Base-by-base conservation (phyloP, 306 rosid species). In the Rosa lucieae region DNA sequence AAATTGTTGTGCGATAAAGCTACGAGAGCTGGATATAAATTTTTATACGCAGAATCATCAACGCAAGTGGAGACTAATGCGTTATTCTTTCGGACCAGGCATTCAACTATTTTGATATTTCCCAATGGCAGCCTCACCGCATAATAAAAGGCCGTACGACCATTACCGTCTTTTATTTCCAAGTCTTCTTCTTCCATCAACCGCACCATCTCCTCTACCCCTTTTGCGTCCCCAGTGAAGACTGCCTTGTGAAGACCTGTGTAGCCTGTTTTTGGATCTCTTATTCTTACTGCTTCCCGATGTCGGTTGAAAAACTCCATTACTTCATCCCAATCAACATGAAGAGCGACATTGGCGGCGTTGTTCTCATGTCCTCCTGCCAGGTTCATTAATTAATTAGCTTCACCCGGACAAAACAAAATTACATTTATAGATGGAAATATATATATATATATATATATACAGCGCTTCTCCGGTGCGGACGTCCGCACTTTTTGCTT, bases 191-290 rank as follows among this genome's bases (percentile, higher is more conserved):
- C 58, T 15, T 52, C 8, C 58, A 17, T 4, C 8, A 52, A 52
- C 21, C 17, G 58, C 58, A 52, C 8, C 21, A 52, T 15, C 58
- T 15, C 21, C 21, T 52, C 21, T 14, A 52, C 58, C 58, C 1
- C 2, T 21, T 52, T 1, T 18, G 8, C 8, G 3, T 17, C 21
- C 21, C 2, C 2, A 1, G 0, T 0, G 2, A 0, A 1, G 9
- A 5, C 58, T 52, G 21, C 58, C 2, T 1, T 52, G 58, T 52
- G 58, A 52, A 52, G 58, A 52, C 0, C n/a, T 5, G 55, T 49
- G 6, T 0, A 52, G 21, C 58, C 21, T 15, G 4, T 15, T 5
- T 1, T 15, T 17, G 21, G 58, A 5, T 17, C 6, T 52, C 21
- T 18, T 6, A 52, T 52, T 17, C 58, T 52, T 17, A 17, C 21